phyloP scores from a whole-genome alignment of 139 green algal genomes.

The Chlamydomonas sphaeroides region DNA sequence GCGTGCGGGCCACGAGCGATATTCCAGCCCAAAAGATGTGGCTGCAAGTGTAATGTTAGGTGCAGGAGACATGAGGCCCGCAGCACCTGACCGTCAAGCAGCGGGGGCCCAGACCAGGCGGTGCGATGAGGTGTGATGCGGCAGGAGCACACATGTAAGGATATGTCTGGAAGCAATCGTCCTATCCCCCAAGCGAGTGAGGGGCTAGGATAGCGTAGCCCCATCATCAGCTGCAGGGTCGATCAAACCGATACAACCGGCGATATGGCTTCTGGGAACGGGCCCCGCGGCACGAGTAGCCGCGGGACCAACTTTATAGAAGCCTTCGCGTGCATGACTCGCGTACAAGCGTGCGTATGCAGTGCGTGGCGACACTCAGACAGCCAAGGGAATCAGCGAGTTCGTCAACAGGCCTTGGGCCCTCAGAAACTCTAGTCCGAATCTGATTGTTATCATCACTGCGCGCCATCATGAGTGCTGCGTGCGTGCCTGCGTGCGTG shows the following conservation, averaged over 20 bases:
- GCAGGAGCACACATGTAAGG: too few species aligned
- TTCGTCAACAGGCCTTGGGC: constrained; percentile 66
- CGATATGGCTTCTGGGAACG: constrained; percentile 57
- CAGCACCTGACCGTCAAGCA: constrained; percentile 42
- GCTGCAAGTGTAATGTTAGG: constrained; percentile 43
- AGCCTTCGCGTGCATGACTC: constrained; percentile 38
- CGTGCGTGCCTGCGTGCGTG: too few species aligned
- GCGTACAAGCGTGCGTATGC: neutral
- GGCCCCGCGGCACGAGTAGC: constrained; percentile 43
- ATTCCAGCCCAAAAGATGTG: constrained; percentile 28
- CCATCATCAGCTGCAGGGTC: constrained; percentile 35
- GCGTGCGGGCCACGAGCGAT: neutral
- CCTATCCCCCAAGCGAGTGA: constrained; percentile 11
- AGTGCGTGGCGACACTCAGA: constrained; percentile 65
- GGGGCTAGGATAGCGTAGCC: constrained; percentile 49
- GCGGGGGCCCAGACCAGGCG: neutral
- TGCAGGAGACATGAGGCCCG: constrained; percentile 13
- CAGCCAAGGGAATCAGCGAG: constrained; percentile 83
- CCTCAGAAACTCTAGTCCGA: constrained; percentile 91
- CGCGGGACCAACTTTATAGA: constrained; percentile 80
- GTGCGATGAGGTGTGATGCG: neutral
- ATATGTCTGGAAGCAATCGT: constrained; percentile 55
- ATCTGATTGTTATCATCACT: constrained; percentile 71
- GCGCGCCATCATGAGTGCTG: constrained; percentile 15
- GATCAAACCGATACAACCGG: constrained; percentile 36